A percentile compares a stretch with the other conserved stretches of the same genome.
phyloP scores from a whole-genome alignment of 2,329 filamentous ascomycete genomes.

The Cladosporium velox region DNA sequence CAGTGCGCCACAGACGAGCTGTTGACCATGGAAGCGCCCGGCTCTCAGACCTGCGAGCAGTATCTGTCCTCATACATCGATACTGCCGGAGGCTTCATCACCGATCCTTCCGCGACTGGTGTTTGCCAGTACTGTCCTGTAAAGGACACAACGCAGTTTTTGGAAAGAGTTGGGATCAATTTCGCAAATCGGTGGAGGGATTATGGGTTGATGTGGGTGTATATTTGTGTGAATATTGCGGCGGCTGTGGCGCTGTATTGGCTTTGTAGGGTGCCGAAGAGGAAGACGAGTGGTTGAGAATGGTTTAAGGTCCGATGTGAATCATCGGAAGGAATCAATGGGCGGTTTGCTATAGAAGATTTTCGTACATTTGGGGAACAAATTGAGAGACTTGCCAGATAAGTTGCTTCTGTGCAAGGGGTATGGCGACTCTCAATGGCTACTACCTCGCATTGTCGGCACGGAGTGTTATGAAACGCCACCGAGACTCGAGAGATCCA shows the following conservation, averaged over 20 bases:
- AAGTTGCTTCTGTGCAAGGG: no score
- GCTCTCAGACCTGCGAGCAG: slow-evolving; percentile 40
- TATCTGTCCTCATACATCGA: slow-evolving; percentile 46
- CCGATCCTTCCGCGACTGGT: slow-evolving; percentile 43
- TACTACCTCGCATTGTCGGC: no score
- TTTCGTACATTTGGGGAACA: no score
- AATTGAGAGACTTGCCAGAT: no score
- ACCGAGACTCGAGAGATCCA: no score
- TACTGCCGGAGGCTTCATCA: slow-evolving; percentile 40
- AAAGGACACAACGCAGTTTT: slow-evolving; percentile 46
- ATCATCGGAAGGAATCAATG: neutral
- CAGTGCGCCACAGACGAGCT: slow-evolving; percentile 47
- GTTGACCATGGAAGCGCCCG: slow-evolving; percentile 39
- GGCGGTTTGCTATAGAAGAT: no score
- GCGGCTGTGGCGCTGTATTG: slow-evolving; percentile 63
- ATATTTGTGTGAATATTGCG: slow-evolving; percentile 62
- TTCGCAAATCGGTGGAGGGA: slow-evolving; percentile 62
- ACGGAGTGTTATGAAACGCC: no score
- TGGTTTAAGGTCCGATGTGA: neutral
- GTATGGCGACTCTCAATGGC: no score
- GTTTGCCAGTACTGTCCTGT: slow-evolving; percentile 52
- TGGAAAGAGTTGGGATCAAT: slow-evolving; percentile 43
- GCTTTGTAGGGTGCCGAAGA: slow-evolving; percentile 54
- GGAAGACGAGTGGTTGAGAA: slow-evolving; percentile 1
- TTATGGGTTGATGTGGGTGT: slow-evolving; percentile 68